phyloP scores from a whole-genome alignment of 805 yeast genomes.

The Crinitomyces ghanaensis region DNA sequence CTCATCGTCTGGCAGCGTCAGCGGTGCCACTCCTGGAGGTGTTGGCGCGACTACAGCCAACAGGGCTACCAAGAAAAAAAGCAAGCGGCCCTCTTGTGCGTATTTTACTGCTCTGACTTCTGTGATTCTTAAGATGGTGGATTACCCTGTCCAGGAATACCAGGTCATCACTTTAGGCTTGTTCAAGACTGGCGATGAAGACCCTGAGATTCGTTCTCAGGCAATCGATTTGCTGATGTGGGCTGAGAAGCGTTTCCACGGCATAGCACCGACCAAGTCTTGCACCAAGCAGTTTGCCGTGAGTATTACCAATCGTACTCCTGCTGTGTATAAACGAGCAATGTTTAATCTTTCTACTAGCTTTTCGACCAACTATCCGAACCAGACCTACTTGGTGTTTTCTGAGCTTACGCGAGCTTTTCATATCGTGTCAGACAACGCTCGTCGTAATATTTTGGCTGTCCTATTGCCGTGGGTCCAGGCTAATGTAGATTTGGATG shows the following conservation, averaged over 20 bases:
- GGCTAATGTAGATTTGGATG: conserved; percentile 32
- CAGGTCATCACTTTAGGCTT: conserved; percentile 66
- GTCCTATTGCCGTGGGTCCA: conserved; percentile 91
- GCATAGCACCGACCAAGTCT: no score
- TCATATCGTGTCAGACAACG: conserved; percentile 44
- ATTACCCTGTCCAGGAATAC: conserved; percentile 42
- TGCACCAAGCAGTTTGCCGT: conserved; percentile 51
- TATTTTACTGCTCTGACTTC: conserved; percentile 66
- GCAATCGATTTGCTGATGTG: conserved; percentile 63
- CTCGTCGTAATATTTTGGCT: conserved; percentile 68
- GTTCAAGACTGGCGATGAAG: conserved; percentile 69
- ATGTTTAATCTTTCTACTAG: conserved; percentile 67
- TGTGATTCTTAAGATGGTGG: conserved; percentile 41
- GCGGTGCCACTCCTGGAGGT: no score
- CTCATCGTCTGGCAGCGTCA: no score
- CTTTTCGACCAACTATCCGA: conserved; percentile 50
- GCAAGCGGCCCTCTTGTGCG: no score
- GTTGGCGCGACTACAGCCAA: conserved; percentile 48
- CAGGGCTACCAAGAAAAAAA: conserved; percentile 41
- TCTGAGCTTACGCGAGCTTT: conserved; percentile 64
- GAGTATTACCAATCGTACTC: conserved; percentile 60
- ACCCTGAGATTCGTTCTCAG: conserved; percentile 50
- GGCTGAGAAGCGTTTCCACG: conserved; percentile 50
- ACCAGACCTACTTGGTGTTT: conserved; percentile 48
- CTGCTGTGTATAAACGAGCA: conserved; percentile 79